Base-by-base conservation (phyloP, 129 eudicot species). In the Gnaphalium uliginosum region DNA sequence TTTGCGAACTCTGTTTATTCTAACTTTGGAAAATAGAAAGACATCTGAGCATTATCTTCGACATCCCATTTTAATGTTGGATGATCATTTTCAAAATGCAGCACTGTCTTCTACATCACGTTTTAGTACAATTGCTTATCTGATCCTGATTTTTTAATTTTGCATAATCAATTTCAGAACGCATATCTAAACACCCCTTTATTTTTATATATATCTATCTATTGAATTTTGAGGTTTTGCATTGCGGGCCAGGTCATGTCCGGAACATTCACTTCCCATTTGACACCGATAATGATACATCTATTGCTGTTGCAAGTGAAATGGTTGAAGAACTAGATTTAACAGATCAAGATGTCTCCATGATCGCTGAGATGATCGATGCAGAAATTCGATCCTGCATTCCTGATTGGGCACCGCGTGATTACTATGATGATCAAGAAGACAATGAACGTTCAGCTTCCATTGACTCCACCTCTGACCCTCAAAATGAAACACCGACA, bases 181-280 rank as follows among this genome's bases (percentile, higher is more conserved):
- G n/a, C 53, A 46, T n/a, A 46, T 14, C 53, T 43, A 46, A 46
- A 43, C 1, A 14, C 53, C 53, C n/a, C 53, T 4, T 14, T 14
- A 13, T 13, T 2, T 43, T 37, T 75, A n/a, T 74, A 41, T 26
- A 19, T 59, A 17, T 33, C 35, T 30, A 29, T 77, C 18, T 15
- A 21, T 58, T 77, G 71, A 37, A 59, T 65, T 4, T 26, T 43
- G 29, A 57, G 62, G 23, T 17, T 69, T 70, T 82, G 61, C 61
- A 26, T 30, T 74, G 69, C 76, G 74, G 37, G 67, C 65, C 87
- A 94, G 98, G 92, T 74, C 78, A 87, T 56, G 81, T 92, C 54
- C 92, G 92, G 66, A 95, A 91, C 79, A 95, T 95, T 74, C 96
- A 95, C 84, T 95, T 95, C 74, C 99, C 99, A 13, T 95, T 91